A percentile compares a stretch with the other conserved stretches of the same genome.
Evolutionary conservation across 441 rosid genomes (phyloP).

Genomic region (Erysimum cheiri): DNA sequence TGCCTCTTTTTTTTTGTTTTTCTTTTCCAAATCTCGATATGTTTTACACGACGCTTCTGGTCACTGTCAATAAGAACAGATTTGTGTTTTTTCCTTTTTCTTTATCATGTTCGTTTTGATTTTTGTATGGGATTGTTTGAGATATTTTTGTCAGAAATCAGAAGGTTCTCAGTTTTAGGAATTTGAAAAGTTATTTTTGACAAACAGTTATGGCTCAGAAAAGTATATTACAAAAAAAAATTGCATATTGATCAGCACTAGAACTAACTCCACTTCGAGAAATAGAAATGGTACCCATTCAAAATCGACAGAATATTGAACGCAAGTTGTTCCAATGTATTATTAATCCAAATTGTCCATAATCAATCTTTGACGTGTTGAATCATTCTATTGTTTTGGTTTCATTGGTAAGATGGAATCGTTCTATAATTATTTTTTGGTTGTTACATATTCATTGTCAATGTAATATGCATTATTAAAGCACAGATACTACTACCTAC

Average conservation of each 20-base stretch:
- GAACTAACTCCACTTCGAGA: background rate
- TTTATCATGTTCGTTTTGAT: background rate
- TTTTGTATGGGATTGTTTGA: background rate
- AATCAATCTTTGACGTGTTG: constrained; percentile 30
- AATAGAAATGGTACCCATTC: background rate
- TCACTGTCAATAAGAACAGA: constrained; percentile 17
- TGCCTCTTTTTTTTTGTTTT: background rate
- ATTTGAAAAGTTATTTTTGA: no score
- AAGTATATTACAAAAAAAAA: background rate
- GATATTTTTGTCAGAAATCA: background rate
- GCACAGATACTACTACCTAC: constrained; percentile 3
- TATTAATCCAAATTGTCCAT: constrained; percentile 20
- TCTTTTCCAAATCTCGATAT: background rate
- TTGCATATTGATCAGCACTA: background rate
- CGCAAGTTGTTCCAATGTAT: constrained; percentile 5
- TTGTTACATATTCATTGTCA: background rate
- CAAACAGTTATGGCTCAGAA: no score
- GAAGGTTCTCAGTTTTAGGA: background rate
- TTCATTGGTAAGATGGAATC: background rate
- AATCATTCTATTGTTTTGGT: no score
- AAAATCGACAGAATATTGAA: background rate
- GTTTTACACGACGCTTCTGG: constrained; percentile 15
- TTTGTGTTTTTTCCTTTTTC: background rate
- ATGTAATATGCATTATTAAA: background rate
- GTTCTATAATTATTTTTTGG: background rate